phyloP scores from a whole-genome alignment of 2,329 filamentous ascomycete genomes.

The Botrytis tulipae region DNA sequence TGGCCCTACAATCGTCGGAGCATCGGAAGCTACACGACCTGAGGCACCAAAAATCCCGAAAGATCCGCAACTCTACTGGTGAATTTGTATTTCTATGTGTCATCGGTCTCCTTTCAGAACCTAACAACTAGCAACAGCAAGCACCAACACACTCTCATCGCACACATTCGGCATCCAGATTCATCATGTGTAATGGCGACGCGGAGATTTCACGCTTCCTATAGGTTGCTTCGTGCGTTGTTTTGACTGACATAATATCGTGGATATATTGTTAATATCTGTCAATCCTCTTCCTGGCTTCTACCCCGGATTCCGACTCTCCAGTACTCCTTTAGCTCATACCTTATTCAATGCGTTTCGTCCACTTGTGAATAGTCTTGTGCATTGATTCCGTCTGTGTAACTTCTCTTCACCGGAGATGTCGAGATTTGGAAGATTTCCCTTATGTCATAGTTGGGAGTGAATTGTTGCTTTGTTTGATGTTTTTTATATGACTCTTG shows the following conservation, averaged over 20 bases:
- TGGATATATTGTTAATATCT: constrained; percentile 4
- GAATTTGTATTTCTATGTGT: constrained; percentile 13
- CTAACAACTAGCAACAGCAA: not conserved
- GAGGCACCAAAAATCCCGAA: not conserved
- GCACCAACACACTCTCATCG: not conserved
- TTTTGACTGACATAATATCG: not conserved
- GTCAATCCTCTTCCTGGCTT: not conserved
- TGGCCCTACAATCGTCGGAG: not conserved
- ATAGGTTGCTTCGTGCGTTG: not conserved
- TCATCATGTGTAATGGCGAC: not conserved
- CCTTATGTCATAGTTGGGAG: constrained; percentile 12
- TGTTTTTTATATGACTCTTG: not conserved
- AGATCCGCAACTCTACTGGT: not conserved
- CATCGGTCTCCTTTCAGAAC: constrained; percentile 9
- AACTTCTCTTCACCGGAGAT: constrained; percentile 6
- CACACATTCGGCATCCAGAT: not conserved
- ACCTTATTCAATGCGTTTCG: not conserved
- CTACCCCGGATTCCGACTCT: constrained; percentile 9
- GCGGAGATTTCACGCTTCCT: not conserved
- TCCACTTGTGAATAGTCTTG: not conserved
- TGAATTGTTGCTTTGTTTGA: not conserved
- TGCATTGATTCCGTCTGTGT: not conserved
- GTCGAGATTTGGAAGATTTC: not conserved
- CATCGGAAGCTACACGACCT: not conserved
- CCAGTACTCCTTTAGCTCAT: not conserved